Percentiles rank a stretch among this genome's conserved stretches.
Evolutionary conservation across 148 eudicot species (phyloP).

Genomic region (Gaultheria prostrata): DNA sequence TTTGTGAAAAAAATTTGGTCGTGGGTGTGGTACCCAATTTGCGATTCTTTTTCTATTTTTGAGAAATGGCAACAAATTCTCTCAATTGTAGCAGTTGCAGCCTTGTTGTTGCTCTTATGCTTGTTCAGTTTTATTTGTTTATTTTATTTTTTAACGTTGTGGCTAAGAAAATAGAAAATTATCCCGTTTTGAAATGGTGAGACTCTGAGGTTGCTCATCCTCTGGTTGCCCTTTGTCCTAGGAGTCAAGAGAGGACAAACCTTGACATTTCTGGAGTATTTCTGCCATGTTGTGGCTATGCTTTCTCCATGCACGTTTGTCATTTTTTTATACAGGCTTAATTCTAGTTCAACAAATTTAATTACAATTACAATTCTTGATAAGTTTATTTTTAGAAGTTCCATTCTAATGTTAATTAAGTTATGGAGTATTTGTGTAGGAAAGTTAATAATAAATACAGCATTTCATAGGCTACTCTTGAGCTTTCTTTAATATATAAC

Average conservation of each 20-base stretch:
- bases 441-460: not conserved
- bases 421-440: not conserved
- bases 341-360: not conserved
- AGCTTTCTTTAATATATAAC: not conserved
- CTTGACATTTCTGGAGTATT: not conserved
- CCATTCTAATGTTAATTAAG: not conserved
- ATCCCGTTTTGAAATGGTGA: not conserved
- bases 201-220: not conserved
- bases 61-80: too few species aligned
- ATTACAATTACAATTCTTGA: not conserved
- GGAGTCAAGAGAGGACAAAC: not conserved
- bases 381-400: not conserved
- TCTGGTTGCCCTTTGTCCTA: not conserved
- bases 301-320: not conserved
- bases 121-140: not conserved
- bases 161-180: not conserved
- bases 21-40: too few species aligned
- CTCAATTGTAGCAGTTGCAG: too few species aligned
- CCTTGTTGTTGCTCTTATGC: not conserved
- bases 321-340: not conserved
- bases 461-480: not conserved
- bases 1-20: too few species aligned
- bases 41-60: too few species aligned
- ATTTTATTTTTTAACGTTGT: not conserved
- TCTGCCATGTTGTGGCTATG: not conserved